phyloP scores from a whole-genome alignment of 2,329 filamentous ascomycete species.

The Scedosporium apiospermum region DNA sequence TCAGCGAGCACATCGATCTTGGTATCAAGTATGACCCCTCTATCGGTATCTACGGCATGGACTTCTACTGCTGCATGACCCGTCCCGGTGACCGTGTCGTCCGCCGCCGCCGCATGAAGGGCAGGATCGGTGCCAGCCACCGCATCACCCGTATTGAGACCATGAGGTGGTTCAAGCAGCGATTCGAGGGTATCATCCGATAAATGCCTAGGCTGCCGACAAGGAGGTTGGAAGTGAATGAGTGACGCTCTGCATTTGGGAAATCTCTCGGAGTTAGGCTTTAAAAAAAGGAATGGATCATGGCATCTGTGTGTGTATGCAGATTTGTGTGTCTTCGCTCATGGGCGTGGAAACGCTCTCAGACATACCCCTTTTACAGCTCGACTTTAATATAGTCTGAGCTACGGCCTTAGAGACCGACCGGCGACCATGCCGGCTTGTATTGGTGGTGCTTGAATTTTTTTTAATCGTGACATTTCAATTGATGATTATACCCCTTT shows the following conservation, averaged over 20 bases:
- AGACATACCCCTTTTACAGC: constrained; percentile 34
- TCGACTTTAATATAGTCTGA: constrained; percentile 47
- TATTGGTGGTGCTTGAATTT: constrained; percentile 15
- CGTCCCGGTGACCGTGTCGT: constrained; percentile 96
- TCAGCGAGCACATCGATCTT: constrained; percentile 99
- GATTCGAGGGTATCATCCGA: constrained; percentile 98
- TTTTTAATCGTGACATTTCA: constrained; percentile 25
- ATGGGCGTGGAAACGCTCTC: background rate
- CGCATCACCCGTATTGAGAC: constrained; percentile 92
- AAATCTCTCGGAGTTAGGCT: constrained; percentile 10
- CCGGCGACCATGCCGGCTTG: constrained; percentile 59
- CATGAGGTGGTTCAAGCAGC: constrained; percentile 85
- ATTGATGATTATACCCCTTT: constrained; percentile 5
- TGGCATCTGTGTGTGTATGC: constrained; percentile 18
- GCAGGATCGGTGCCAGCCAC: constrained; percentile 79
- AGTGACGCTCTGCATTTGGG: constrained; percentile 14
- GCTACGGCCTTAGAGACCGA: constrained; percentile 65
- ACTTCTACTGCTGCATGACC: constrained; percentile 99
- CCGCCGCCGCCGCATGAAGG: constrained; percentile 85
- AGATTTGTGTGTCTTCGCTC: constrained; percentile 27
- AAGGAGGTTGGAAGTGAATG: constrained; percentile 12
- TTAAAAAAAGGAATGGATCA: constrained; percentile 19
- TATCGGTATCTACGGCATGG: constrained; percentile 99
- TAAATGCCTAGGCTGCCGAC: constrained; percentile 46
- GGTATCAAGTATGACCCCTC: constrained; percentile 99